Base-by-base conservation (phyloP, 768 basidiomycete genomes). In the Cyclocybe cylindracea region DNA sequence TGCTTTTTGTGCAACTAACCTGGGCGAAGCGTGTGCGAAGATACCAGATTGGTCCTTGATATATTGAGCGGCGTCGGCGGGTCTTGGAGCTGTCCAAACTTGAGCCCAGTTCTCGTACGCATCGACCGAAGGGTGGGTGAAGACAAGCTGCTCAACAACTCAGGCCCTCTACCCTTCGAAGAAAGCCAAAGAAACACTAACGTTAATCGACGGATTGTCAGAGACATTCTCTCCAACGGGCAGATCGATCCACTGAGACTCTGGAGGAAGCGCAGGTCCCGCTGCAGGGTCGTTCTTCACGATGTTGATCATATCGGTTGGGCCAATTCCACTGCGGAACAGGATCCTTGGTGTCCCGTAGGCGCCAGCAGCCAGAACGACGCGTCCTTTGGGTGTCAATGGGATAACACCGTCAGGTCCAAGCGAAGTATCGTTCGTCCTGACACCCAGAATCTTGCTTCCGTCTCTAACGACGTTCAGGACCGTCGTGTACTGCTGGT, bases 81-180 rank as follows among this genome's bases (percentile, higher is more conserved):
- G 62, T 14, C 78, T 73, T 19, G 84, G 84, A 63, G 69, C 67
- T 32, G 67, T 65, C 81, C 79, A 84, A 3, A 84, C 79, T 36
- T 76, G 57, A 2, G 77, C 78, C 84, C 84, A 86, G 65, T 84
- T 85, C n/a, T 85, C 81, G 60, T 85, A 85, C 1, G 81, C 75
- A 59, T 85, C 81, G 54, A 86, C 71, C 36, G 70, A 71, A 2
- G 84, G 83, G 62, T 85, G 84, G 5, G 80, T 84, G 70, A 86
- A 85, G 16, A 85, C 80, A 58, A 85, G 65, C 78, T 82, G 50
- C 8, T 49, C 14, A 35, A 13, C 14, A 11, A 9, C 16, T 41
- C 18, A 48, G 14, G 24, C 5, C 19, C 36, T n/a, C 24, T 32
- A 34, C 50, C 34, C 44, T 39, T 13, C 16, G 16, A 16, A 16